These are phyloP conservation scores for Euphorbia peplus DNA, from an alignment of 345 rosid species.

Conservation along the genomic window DNA sequence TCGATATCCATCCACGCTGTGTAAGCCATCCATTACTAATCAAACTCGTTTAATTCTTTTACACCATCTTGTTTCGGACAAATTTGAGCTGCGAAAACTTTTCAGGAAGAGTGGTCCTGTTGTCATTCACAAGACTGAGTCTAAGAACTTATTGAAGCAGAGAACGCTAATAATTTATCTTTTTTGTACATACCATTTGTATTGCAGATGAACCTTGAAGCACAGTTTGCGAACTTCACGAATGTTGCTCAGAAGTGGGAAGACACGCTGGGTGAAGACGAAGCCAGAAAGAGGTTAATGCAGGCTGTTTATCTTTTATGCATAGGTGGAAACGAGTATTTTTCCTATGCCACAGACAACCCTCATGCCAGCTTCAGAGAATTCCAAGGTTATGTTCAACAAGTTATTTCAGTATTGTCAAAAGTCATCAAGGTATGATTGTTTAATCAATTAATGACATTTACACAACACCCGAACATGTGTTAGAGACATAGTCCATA, in stretches of 20 bases:
- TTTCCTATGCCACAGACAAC: background rate
- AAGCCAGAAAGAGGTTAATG: background rate
- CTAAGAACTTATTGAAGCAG: background rate
- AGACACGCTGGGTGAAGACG: background rate
- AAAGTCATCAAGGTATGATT: background rate
- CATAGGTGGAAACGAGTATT: slow-evolving; percentile 5
- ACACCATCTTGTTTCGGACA: background rate
- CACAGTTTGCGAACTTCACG: background rate
- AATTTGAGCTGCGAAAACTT: background rate
- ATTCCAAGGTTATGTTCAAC: background rate
- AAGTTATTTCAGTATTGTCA: background rate
- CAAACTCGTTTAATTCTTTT: background rate
- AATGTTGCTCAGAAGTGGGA: background rate
- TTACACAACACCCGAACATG: background rate
- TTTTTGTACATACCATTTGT: background rate
- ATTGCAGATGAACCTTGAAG: slow-evolving; percentile 4
- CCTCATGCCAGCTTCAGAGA: background rate
- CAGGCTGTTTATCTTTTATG: background rate
- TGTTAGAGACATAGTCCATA: too few species aligned
- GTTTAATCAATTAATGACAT: background rate
- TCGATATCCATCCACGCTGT: background rate
- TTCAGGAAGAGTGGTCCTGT: too few species aligned
- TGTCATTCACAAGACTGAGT: background rate
- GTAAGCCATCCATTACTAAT: background rate
- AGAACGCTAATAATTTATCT: too few species aligned